A percentile compares a stretch with the other conserved stretches of the same genome.
These are phyloP conservation scores for Aegilops longissima DNA, from an alignment of 176 grass and related monocot species.

Conservation along the genomic window DNA sequence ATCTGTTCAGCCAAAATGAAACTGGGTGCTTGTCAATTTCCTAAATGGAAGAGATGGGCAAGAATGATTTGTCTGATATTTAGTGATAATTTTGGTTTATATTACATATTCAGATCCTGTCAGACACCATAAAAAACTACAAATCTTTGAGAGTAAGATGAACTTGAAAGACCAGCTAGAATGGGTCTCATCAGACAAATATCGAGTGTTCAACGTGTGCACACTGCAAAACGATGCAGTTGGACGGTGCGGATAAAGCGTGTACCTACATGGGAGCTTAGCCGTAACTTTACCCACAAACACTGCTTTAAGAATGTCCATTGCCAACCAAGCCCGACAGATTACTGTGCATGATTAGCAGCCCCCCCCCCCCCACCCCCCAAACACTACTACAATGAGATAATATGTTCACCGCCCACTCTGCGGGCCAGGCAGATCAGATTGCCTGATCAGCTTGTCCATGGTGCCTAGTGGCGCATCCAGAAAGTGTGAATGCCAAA, in stretches of 20 bases:
- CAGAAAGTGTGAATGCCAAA: background rate
- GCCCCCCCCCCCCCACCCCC: too few relatives aligned
- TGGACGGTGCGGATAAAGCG: too few relatives aligned
- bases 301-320: conserved; percentile 13
- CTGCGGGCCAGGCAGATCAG: background rate
- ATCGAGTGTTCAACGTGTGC: background rate
- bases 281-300: background rate
- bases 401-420: background rate
- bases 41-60: background rate
- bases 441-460: conserved; percentile 20
- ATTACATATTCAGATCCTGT: conserved; percentile 3
- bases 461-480: background rate
- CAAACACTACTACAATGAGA: background rate
- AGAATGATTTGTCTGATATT: conserved; percentile 1
- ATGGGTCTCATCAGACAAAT: background rate
- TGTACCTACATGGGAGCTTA: too few relatives aligned
- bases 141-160: background rate
- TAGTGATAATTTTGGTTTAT: conserved; percentile 12
- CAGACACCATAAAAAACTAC: conserved; percentile 17
- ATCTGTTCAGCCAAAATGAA: too few relatives aligned
- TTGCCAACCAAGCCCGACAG: background rate
- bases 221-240: background rate
- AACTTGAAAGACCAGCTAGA: conserved; percentile 3
- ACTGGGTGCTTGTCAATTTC: too few relatives aligned
- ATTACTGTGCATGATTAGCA: background rate